Conservation (phyloP, 2,329 filamentous ascomycete species). For the Pseudogymnoascus sp. region DNA sequence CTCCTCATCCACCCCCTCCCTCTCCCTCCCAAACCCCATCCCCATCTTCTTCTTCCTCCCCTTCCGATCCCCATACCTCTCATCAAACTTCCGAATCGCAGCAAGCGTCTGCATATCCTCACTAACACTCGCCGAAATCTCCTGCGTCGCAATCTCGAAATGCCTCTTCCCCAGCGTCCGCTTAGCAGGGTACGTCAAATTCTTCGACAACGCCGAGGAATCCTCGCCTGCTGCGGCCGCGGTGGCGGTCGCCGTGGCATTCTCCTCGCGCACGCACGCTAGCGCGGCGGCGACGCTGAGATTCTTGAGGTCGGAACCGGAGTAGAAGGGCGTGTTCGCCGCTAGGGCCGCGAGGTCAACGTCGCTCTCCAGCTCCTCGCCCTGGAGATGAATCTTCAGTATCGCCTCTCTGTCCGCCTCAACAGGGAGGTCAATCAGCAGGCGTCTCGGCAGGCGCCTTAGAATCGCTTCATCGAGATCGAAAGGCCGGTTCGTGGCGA, state of each 20-base stretch:
- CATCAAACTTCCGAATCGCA: slow-evolving; percentile 90
- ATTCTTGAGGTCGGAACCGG: slow-evolving; percentile 78
- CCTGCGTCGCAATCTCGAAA: slow-evolving; percentile 77
- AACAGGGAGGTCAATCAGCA: slow-evolving; percentile 67
- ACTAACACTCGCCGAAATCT: slow-evolving; percentile 86
- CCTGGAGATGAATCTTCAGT: slow-evolving; percentile 62
- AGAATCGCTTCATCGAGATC: slow-evolving; percentile 87
- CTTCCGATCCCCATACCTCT: slow-evolving; percentile 81
- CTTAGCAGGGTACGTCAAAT: slow-evolving; percentile 59
- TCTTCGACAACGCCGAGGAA: slow-evolving; percentile 18
- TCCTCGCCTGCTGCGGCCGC: slow-evolving; percentile 30
- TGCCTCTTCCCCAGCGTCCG: slow-evolving; percentile 61
- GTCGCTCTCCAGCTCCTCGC: slow-evolving; percentile 53
- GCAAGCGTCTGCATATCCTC: slow-evolving; percentile 86
- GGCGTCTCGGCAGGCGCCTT: slow-evolving; percentile 63
- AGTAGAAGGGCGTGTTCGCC: slow-evolving; percentile 66
- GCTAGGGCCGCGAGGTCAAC: slow-evolving; percentile 60
- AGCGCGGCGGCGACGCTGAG: slow-evolving; percentile 73
- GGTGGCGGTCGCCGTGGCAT: slow-evolving; percentile 34
- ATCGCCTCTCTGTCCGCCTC: slow-evolving; percentile 61
- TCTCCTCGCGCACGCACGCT: slow-evolving; percentile 71
- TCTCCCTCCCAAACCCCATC: slow-evolving; percentile 50
- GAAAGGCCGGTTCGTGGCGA: slow-evolving; percentile 91
- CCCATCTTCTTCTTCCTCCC: slow-evolving; percentile 51
- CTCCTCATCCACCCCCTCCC: slow-evolving; percentile 30